phyloP scores from a whole-genome alignment of 352 stramenopile genomes.

The Aphanomyces cochlioides region DNA sequence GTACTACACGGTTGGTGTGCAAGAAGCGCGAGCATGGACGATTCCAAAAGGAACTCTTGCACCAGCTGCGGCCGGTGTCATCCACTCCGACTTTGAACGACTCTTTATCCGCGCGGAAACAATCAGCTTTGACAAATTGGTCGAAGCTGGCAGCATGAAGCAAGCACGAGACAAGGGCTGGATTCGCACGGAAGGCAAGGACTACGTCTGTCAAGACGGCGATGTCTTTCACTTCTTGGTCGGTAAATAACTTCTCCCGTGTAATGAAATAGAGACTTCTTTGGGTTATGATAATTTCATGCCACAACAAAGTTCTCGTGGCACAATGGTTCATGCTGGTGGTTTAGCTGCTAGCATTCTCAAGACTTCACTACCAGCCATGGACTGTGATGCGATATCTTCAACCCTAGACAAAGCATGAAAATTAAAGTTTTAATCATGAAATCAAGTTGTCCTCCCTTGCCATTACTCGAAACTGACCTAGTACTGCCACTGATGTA shows the following conservation, averaged over 20 bases:
- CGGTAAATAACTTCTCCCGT: slow-evolving; percentile 43
- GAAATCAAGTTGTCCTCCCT: no score
- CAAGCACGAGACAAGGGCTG: slow-evolving; percentile 92
- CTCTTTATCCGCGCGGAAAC: slow-evolving; percentile 91
- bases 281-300: no score
- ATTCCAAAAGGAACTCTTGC: slow-evolving; percentile 71
- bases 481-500: no score
- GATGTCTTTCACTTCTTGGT: slow-evolving; percentile 98
- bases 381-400: no score
- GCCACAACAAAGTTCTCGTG: no score
- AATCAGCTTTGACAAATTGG: slow-evolving; percentile 94
- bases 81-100: slow-evolving; percentile 87
- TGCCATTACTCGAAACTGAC: no score
- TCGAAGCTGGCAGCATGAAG: slow-evolving; percentile 90
- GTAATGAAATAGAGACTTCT: background rate
- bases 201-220: slow-evolving; percentile 97
- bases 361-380: no score
- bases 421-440: no score
- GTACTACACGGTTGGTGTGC: slow-evolving; percentile 94
- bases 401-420: no score
- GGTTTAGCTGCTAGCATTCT: no score
- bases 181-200: slow-evolving; percentile 94
- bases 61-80: slow-evolving; percentile 65
- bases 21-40: slow-evolving; percentile 82
- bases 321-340: no score